A percentile compares a stretch with the other conserved stretches of the same genome.
phyloP scores from a whole-genome alignment of 495 filamentous ascomycete species.

The Aspergillus nidulans region DNA sequence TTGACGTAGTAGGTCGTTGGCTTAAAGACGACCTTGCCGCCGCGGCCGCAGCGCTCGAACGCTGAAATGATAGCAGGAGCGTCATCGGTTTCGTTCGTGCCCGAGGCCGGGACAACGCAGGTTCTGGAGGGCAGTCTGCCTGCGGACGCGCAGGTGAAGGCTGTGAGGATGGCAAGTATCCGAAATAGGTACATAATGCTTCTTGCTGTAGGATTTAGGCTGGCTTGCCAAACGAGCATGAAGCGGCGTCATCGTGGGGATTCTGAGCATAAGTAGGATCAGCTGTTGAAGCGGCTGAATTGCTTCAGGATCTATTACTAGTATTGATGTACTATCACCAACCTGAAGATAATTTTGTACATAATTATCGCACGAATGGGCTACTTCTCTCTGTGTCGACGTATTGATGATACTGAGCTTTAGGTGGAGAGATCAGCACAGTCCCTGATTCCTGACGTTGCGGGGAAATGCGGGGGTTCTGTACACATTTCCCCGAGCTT shows the following conservation, averaged over 20 bases:
- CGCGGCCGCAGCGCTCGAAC: slow-evolving; percentile 34
- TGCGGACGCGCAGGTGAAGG: neutral
- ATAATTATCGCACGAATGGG: slow-evolving; percentile 1
- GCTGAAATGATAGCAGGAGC: slow-evolving; percentile 37
- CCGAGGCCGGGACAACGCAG: slow-evolving; percentile 10
- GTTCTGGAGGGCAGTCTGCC: neutral
- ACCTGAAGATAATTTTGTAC: neutral
- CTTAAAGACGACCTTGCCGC: slow-evolving; percentile 35
- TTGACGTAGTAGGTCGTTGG: slow-evolving; percentile 37
- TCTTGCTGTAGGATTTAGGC: neutral
- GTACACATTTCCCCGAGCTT: neutral
- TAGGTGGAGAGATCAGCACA: neutral
- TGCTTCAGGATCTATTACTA: neutral
- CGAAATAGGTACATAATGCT: neutral
- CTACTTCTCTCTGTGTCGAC: neutral
- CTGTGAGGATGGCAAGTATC: neutral
- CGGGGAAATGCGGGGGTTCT: neutral
- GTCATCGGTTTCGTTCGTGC: slow-evolving; percentile 25
- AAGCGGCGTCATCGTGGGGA: neutral
- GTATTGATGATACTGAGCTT: no score
- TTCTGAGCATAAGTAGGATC: neutral
- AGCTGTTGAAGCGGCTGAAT: neutral
- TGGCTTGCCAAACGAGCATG: neutral
- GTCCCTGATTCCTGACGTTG: neutral
- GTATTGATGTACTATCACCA: neutral